phyloP scores from a whole-genome alignment of 306 rosid species.

The Cajanus cajan region DNA sequence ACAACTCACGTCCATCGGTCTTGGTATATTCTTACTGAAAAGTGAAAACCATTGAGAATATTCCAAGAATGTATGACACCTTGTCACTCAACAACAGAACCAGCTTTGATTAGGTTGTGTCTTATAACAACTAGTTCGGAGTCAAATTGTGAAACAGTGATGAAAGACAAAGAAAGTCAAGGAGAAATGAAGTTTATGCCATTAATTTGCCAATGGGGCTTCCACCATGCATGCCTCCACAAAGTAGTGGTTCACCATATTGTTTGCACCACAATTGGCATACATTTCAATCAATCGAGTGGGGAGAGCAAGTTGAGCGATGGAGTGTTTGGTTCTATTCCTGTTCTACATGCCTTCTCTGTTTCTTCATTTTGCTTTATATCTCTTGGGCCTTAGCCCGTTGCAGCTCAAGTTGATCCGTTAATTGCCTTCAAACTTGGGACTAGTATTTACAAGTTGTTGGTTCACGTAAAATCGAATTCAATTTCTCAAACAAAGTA shows the following conservation, averaged over 20 bases:
- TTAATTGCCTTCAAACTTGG: background rate
- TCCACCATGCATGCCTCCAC: background rate
- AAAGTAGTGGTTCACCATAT: background rate
- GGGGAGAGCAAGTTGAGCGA: background rate
- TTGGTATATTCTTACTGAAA: background rate
- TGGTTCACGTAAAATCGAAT: too few species aligned
- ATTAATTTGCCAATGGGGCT: background rate
- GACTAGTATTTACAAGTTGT: too few species aligned
- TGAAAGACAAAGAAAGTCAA: background rate
- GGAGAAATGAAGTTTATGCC: background rate
- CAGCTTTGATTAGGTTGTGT: background rate
- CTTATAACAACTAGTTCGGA: background rate
- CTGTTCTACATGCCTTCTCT: background rate
- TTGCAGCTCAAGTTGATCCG: too few species aligned
- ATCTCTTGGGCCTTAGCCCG: background rate
- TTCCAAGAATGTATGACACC: background rate
- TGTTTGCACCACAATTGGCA: background rate
- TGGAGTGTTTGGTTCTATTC: background rate
- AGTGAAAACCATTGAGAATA: background rate
- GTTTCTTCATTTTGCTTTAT: background rate
- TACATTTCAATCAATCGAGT: background rate
- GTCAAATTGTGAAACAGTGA: background rate
- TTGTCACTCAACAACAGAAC: background rate
- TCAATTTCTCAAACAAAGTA: too few species aligned
- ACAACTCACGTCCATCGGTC: background rate